A percentile compares a stretch with the other conserved stretches of the same genome.
Conservation (phyloP, 495 filamentous ascomycete species). For the Podospora pseudopauciseta region DNA sequence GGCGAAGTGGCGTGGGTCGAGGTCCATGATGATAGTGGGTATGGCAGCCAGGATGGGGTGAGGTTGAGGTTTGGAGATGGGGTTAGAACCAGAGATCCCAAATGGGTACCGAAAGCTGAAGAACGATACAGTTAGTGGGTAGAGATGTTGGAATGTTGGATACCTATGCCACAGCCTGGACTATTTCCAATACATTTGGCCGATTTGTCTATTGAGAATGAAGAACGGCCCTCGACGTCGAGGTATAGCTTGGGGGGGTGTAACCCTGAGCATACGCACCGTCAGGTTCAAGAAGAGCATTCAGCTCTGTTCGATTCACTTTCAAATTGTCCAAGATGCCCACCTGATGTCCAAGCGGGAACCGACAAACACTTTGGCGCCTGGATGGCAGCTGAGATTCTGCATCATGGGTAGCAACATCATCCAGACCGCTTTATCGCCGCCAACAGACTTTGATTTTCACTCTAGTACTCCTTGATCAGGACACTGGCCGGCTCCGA, state of each 20-base stretch:
- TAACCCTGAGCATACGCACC: too few species aligned
- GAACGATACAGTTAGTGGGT: background rate
- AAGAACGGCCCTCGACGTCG: too few species aligned
- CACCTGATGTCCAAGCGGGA: too few species aligned
- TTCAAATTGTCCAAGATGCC: too few species aligned
- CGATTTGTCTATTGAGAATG: too few species aligned
- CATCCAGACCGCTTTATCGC: background rate
- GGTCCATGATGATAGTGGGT: background rate
- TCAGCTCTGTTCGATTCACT: too few species aligned
- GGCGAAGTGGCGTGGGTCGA: background rate
- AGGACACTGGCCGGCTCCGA: background rate
- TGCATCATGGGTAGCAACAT: background rate
- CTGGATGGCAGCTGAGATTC: background rate
- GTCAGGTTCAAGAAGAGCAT: too few species aligned
- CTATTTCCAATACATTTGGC: too few species aligned
- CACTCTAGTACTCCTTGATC: background rate
- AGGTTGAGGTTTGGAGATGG: background rate
- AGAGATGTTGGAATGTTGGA: too few species aligned
- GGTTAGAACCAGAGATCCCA: background rate
- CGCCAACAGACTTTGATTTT: background rate
- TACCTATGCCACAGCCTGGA: too few species aligned
- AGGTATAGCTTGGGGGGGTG: too few species aligned
- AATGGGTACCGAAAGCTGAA: background rate
- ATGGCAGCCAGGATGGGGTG: background rate
- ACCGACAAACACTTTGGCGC: too few species aligned